These are phyloP conservation scores for Phyllosticta paracitricarpa DNA, from an alignment of 2,329 filamentous ascomycete genomes.

Conservation along the genomic window DNA sequence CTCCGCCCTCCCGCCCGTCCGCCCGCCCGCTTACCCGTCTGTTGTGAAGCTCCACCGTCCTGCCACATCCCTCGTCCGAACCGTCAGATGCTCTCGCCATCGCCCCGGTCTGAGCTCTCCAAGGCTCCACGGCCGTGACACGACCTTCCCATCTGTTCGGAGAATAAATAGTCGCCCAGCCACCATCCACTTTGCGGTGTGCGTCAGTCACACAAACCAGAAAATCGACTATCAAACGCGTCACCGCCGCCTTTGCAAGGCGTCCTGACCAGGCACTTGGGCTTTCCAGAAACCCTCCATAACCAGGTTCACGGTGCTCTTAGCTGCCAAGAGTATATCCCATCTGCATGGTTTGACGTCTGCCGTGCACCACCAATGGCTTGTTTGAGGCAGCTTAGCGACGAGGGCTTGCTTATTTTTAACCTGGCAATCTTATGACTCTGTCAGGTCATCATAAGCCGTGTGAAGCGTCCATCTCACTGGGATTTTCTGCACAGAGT, in stretches of 20 bases:
- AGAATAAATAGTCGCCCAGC: constrained; percentile 6
- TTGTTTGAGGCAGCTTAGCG: neutral
- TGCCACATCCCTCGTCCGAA: neutral
- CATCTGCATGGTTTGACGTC: constrained; percentile 5
- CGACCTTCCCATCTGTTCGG: neutral
- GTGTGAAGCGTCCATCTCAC: neutral
- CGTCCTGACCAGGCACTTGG: neutral
- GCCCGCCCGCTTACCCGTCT: constrained; percentile 2
- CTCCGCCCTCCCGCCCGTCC: neutral
- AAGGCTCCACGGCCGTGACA: constrained; percentile 1
- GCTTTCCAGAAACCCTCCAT: neutral
- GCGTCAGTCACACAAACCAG: neutral
- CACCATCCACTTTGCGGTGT: neutral
- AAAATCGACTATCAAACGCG: neutral
- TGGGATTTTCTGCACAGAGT: neutral
- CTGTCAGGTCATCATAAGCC: neutral
- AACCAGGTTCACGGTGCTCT: constrained; percentile 4
- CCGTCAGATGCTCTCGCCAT: neutral
- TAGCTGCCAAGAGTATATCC: neutral
- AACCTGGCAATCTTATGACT: neutral
- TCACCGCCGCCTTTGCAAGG: neutral
- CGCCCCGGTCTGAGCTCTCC: neutral
- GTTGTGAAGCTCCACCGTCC: neutral
- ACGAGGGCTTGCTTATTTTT: neutral
- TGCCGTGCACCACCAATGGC: constrained; percentile 1